Conservation (phyloP, 1,284 basidiomycete species). For the Rhodotorula mucilaginosa region DNA sequence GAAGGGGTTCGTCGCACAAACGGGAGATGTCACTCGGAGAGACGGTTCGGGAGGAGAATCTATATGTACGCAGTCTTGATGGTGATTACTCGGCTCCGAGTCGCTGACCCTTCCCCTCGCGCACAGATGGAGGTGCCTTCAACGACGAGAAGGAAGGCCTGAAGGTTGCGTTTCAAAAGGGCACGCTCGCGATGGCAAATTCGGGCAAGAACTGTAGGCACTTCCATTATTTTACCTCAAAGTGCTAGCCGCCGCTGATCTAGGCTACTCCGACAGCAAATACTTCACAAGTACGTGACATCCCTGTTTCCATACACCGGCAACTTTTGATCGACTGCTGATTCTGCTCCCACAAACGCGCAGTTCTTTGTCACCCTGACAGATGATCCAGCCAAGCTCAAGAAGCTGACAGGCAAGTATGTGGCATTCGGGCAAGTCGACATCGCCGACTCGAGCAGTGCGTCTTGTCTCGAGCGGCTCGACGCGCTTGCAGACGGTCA, state of each 20-base stretch:
- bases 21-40: slow-evolving; percentile 56
- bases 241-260: neutral
- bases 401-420: slow-evolving; percentile 56
- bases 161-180: slow-evolving; percentile 51
- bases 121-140: slow-evolving; percentile 54
- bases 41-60: slow-evolving; percentile 59
- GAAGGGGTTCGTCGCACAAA: slow-evolving; percentile 56
- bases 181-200: slow-evolving; percentile 58
- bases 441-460: slow-evolving; percentile 9
- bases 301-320: no score
- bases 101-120: neutral
- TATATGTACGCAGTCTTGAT: slow-evolving; percentile 37
- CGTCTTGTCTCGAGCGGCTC: slow-evolving; percentile 43
- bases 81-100: neutral
- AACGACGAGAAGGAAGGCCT: slow-evolving; percentile 57
- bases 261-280: slow-evolving; percentile 19
- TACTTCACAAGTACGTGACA: slow-evolving; percentile 34
- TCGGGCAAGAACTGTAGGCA: slow-evolving; percentile 51
- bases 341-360: no score
- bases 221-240: no score
- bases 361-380: slow-evolving; percentile 58
- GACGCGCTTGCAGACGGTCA: slow-evolving; percentile 50
- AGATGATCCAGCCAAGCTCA: slow-evolving; percentile 51
- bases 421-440: slow-evolving; percentile 54
- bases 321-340: neutral